phyloP scores from a whole-genome alignment of 441 rosid genomes.

The Populus hybrid region DNA sequence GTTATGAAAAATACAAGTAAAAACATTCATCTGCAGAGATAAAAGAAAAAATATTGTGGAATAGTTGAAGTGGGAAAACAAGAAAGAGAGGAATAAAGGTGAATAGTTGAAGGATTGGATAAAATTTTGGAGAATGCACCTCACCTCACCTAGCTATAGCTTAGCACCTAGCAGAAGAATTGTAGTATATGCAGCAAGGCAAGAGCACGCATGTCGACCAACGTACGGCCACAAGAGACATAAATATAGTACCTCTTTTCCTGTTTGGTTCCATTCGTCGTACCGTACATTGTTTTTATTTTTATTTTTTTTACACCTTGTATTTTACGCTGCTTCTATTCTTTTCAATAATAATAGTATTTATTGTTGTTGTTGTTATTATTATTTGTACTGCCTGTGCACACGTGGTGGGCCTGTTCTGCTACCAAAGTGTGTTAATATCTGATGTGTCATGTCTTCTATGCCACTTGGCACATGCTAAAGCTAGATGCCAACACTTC shows the following conservation, averaged over 20 bases:
- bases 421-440: neutral
- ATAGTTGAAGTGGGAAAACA: neutral
- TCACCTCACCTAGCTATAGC: neutral
- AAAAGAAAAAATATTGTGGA: no score
- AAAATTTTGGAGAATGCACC: neutral
- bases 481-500: neutral
- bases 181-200: neutral
- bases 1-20: no score
- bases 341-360: neutral
- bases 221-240: neutral
- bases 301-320: neutral
- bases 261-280: neutral
- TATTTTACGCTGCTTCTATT: neutral
- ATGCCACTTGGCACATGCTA: slow-evolving; percentile 18
- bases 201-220: neutral
- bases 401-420: slow-evolving; percentile 20
- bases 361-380: no score
- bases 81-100: neutral
- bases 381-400: neutral
- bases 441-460: slow-evolving; percentile 17
- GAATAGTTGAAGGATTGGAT: no score
- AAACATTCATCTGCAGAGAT: no score
- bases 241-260: neutral
- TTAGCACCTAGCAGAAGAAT: neutral
- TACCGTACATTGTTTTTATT: neutral